A percentile compares a stretch with the other conserved stretches of the same genome.
Evolutionary conservation across 805 yeast species (phyloP).

Genomic region (Phaffomyces thermotolerans): DNA sequence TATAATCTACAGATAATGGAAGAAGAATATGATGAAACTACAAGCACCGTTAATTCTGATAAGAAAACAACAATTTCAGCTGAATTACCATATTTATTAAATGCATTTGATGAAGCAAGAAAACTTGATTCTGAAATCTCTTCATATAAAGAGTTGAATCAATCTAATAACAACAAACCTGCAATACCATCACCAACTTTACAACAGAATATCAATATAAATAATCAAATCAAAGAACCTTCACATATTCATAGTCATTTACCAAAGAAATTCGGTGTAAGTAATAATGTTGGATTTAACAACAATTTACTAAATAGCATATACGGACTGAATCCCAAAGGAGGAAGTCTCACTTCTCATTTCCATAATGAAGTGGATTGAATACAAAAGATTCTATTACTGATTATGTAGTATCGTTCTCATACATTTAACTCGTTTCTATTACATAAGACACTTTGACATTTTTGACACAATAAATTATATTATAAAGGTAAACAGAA

Average conservation of each 20-base stretch:
- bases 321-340: conserved; percentile 29
- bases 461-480: no score
- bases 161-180: neutral
- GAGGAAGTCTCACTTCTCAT: conserved; percentile 1
- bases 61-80: conserved; percentile 48
- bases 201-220: conserved; percentile 2
- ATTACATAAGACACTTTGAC: no score
- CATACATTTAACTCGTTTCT: no score
- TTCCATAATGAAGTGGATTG: conserved; percentile 16
- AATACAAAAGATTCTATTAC: neutral
- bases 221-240: conserved; percentile 7
- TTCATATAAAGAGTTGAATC: neutral
- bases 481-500: no score
- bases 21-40: conserved; percentile 4
- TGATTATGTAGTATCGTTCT: no score
- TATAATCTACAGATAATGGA: conserved; percentile 8
- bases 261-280: conserved; percentile 13
- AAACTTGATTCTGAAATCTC: conserved; percentile 46
- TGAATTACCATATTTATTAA: conserved; percentile 58
- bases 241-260: conserved; percentile 4
- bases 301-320: conserved; percentile 19
- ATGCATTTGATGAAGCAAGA: conserved; percentile 59
- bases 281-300: conserved; percentile 17
- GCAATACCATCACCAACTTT: neutral
- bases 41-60: conserved; percentile 24